Base-by-base conservation (phyloP, 169 alveolate species). In the Theileria parva region DNA sequence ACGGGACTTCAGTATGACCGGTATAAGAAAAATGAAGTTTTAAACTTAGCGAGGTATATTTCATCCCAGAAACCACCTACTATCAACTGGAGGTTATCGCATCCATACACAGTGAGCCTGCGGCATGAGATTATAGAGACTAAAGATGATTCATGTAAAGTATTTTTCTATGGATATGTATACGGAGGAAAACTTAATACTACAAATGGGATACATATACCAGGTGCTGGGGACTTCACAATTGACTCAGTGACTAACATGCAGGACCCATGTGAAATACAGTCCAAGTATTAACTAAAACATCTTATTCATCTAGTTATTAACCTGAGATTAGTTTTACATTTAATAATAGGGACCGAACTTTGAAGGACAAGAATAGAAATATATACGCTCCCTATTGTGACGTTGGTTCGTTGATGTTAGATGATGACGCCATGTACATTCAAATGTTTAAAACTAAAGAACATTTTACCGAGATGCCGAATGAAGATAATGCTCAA, bases 311-410 rank as follows among this genome's bases (percentile, higher is more conserved):
- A 44, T 44, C 53, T 13, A 44, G 53, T 44, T 44, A 44, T 44
- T 44, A 4, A 44, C 53, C 8, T 44, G 8, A 44, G n/a, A 23
- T n/a, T 80, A 50, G 73, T 32, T 85, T 74, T 37, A 74, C 27
- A 39, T 66, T 37, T 50, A 44, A 44, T 44, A 11, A 44, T 60
- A 89, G 92, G 50, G 92, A 86, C 67, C 81, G 99, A 80, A 90
- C 98, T 9, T 85, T 98, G 78, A 97, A 97, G 76, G 96, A 94
- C 74, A 96, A 95, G 72, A 99, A 98, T 76, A 96, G 97, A 86
- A 91, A 92, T 63, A 92, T 98, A 21, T 98, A 98, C 86, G 99
- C 99, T 0, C 99, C 99, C 0, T 96, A 94, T 84, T 95, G 98
- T 60, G 98, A 97, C 86, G 93, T 97, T 15, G 99, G 99, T n/a